Base-by-base conservation (phyloP, 2,329 filamentous ascomycete genomes). In the Ceratocystis eucalypticola region DNA sequence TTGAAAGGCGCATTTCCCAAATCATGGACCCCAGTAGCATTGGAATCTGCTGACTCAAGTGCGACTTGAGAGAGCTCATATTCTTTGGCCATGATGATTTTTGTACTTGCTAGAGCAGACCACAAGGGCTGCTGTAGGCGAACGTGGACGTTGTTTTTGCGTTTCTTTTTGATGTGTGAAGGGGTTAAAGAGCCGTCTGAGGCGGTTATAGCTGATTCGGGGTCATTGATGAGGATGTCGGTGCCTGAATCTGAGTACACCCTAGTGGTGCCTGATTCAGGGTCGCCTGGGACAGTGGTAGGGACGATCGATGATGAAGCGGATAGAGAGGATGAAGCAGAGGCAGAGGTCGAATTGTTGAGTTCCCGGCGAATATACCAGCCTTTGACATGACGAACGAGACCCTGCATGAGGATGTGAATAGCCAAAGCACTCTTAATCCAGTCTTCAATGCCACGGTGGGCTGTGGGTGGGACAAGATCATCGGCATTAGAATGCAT, bases 1-100 rank as follows among this genome's bases (percentile, higher is more conserved):
- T 87, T 84, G 75, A 89, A 90, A 64, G 88, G 84, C 68, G 87
- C 86, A 74, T 88, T 89, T 70, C 86, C 87, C 74, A 90, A 80
- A 75, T 89, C 88, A 76, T 90, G 86, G 73, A 88, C 85, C 72
- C 90, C 87, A 72, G 86, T 89, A 71, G 86, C 85, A 73, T 89
- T 87, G 70, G 88, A 86, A 72, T 87, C 87, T 41, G 83, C 84
- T 63, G 86, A 87, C 76, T 91, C 88, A 66, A 84, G 84, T 68
- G 87, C 83, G 67, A 87, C 85, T 74, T 89, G 86, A 70, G 89
- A 93, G 74, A 95, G 84, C 76, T 91, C 88, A 71, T 90, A 89
- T 76, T 91, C 92, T 78, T 96, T 94, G 73, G 95, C 87, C 77
- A 96, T 91, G 71, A 94, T 93, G 74, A 96, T 92, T 80, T 96